phyloP scores from a whole-genome alignment of 2,329 filamentous ascomycete species.

The Colletotrichum brevisporum region DNA sequence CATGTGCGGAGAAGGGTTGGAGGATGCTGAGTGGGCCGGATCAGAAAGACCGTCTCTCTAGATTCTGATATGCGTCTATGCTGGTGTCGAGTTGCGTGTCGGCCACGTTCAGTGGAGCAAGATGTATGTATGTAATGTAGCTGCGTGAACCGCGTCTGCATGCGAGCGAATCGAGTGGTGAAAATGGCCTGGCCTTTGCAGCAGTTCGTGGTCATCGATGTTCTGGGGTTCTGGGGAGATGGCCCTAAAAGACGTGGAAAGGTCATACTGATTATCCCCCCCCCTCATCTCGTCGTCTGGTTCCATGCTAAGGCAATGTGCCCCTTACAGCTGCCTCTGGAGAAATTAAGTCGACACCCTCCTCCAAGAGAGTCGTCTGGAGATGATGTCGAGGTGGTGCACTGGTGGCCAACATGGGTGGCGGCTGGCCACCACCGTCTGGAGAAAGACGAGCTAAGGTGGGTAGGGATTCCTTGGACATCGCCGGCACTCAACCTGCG shows the following conservation, averaged over 20 bases:
- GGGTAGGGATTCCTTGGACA: slow-evolving; percentile 20
- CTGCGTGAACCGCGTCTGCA: neutral
- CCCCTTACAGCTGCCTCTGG: slow-evolving; percentile 35
- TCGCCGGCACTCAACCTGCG: slow-evolving; percentile 28
- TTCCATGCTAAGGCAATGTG: slow-evolving; percentile 36
- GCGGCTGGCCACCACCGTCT: too few relatives aligned
- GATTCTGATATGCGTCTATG: slow-evolving; percentile 7
- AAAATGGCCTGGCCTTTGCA: neutral
- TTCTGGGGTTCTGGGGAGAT: neutral
- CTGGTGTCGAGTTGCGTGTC: neutral
- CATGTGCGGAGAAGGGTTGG: slow-evolving; percentile 37
- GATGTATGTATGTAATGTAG: neutral
- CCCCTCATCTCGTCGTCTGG: slow-evolving; percentile 45
- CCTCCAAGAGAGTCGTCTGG: slow-evolving; percentile 1
- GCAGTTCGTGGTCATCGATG: neutral
- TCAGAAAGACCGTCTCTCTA: slow-evolving; percentile 30
- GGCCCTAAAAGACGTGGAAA: neutral
- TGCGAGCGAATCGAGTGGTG: slow-evolving; percentile 9
- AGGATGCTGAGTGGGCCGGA: slow-evolving; percentile 31
- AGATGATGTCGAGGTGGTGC: neutral
- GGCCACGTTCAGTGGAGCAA: too few relatives aligned
- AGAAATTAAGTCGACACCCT: slow-evolving; percentile 38
- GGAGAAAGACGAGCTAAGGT: neutral
- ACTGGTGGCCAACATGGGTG: neutral
- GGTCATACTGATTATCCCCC: slow-evolving; percentile 35